Base-by-base conservation (phyloP, 2,329 filamentous ascomycete species). In the Aspergillus sp. region DNA sequence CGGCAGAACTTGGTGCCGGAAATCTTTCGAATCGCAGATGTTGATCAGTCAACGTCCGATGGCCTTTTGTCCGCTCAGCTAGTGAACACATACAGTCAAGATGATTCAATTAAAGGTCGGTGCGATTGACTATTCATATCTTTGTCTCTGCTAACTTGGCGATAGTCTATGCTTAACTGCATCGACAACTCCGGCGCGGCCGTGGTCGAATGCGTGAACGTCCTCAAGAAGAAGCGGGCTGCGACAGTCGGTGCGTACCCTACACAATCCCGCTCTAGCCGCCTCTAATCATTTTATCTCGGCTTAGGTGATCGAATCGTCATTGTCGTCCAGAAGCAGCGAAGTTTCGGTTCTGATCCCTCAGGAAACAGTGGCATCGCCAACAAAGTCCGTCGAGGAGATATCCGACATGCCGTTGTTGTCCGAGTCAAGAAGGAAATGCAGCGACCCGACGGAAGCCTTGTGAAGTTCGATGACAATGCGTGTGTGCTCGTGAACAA, bases 141-240 rank as follows among this genome's bases (percentile, higher is more conserved):
- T 11, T 3, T 6, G 30, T 28, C 13, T 38, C 48, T 67, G n/a
- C 65, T 46, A 15, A 1, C 19, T 15, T 15, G 22, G 13, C 25
- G 70, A 30, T 31, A 97, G 95, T 91, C 93, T 77, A 92, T 99
- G 87, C 87, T 99, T 73, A 97, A 95, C 82, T 98, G 95, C 89
- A 98, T 99, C 87, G 95, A 99, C 89, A 99, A 97, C 84, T 98
- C 95, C 68, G 95, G 95, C 77, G 95, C 95, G 70, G 93, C 95
- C 72, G 85, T 99, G 69, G 95, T 98, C 81, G 95, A 99, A 83
- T 99, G 95, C 82, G 91, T 91, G 77, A 90, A 94, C 77, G 91
- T 98, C 66, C 84, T 99, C 73, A 92, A 92, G 74, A 95, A 94
- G 82, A 96, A 97, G 83, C 87, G 89, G 54, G 72, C 79, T 73